phyloP scores from a whole-genome alignment of 371 early-diverging fungal genomes.

The Rhizopus delemar region DNA sequence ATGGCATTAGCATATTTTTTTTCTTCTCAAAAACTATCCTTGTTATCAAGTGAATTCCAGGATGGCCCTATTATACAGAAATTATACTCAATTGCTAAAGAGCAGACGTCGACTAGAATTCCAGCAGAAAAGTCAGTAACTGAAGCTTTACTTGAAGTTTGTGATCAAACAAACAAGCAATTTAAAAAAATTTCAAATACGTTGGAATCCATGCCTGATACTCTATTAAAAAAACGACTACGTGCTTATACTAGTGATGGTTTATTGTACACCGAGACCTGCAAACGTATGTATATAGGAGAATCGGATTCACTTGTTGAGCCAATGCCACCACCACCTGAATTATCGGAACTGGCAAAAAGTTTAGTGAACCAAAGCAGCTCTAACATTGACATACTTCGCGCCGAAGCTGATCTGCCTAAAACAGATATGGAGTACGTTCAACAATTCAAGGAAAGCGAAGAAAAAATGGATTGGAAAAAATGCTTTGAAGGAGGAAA shows the following conservation, averaged over 20 bases:
- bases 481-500: constrained; percentile 20
- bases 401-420: constrained; percentile 20
- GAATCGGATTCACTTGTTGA: constrained; percentile 20
- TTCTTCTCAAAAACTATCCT: constrained; percentile 19
- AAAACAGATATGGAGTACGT: constrained; percentile 25
- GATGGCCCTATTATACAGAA: constrained; percentile 17
- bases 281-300: constrained; percentile 19
- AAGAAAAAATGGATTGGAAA: constrained; percentile 19
- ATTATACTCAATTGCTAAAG: constrained; percentile 20
- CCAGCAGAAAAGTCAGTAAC: constrained; percentile 16
- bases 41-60: constrained; percentile 20
- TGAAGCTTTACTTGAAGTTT: constrained; percentile 21
- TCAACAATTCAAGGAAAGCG: constrained; percentile 17
- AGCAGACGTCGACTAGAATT: constrained; percentile 12
- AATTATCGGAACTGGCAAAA: constrained; percentile 18
- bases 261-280: constrained; percentile 17
- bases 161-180: too few relatives aligned
- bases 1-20: constrained; percentile 18
- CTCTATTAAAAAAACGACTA: constrained; percentile 16
- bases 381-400: constrained; percentile 19
- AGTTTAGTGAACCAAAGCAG: constrained; percentile 16
- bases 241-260: constrained; percentile 26
- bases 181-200: too few relatives aligned
- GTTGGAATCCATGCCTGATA: too few relatives aligned
- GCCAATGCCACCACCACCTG: constrained; percentile 24